Conservation (phyloP, 2,329 filamentous ascomycete species). For the Penicillium brevicompactum region DNA sequence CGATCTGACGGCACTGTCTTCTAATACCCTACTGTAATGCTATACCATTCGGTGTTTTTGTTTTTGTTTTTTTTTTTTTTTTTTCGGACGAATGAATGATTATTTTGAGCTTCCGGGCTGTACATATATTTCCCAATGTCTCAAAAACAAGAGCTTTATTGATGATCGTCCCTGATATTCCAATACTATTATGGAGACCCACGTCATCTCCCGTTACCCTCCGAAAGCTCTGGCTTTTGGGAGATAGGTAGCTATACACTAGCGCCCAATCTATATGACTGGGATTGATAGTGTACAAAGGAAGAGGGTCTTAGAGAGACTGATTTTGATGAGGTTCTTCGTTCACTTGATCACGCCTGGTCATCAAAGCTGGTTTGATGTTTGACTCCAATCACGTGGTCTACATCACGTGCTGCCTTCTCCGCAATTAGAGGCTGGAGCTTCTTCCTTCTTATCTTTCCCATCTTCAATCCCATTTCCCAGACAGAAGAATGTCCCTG, state of each 20-base stretch:
- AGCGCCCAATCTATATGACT: neutral
- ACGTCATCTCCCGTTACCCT: neutral
- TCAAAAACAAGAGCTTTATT: neutral
- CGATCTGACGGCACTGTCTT: slow-evolving; percentile 96
- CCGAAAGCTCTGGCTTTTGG: neutral
- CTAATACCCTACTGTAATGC: slow-evolving; percentile 49
- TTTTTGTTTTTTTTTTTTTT: slow-evolving; percentile 3
- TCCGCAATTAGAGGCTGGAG: slow-evolving; percentile 25
- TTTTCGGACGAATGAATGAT: slow-evolving; percentile 30
- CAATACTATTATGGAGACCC: neutral
- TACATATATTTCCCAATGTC: neutral
- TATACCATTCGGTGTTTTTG: slow-evolving; percentile 6
- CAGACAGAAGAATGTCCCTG: neutral
- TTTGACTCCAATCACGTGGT: neutral
- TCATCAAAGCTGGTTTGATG: too few relatives aligned
- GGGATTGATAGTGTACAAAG: neutral
- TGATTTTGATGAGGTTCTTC: neutral
- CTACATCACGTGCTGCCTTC: slow-evolving; percentile 22
- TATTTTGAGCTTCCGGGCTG: slow-evolving; percentile 4
- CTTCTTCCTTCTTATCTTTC: slow-evolving; percentile 15
- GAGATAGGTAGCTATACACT: neutral
- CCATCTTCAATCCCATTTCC: slow-evolving; percentile 19
- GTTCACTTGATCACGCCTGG: neutral
- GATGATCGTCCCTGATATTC: neutral
- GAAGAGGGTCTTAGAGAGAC: neutral